Base-by-base conservation (phyloP, 306 rosid genomes). In the Prunus persica region DNA sequence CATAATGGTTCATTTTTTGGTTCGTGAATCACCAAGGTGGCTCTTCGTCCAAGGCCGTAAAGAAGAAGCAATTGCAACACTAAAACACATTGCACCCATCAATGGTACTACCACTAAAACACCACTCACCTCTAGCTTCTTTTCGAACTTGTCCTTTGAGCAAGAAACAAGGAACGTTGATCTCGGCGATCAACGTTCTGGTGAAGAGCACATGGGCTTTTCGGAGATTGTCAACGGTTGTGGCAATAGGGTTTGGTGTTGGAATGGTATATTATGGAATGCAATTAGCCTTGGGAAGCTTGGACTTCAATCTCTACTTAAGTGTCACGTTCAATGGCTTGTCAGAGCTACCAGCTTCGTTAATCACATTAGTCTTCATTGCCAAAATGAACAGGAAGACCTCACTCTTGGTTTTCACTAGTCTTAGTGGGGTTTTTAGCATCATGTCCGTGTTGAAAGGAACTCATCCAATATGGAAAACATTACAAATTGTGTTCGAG, bases 11-110 rank as follows among this genome's bases (percentile, higher is more conserved):
- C 73, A 77, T 8, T 51, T 83, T 16, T 38, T 82, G 1, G 89
- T 86, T 19, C 71, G 14, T 1, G 97, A 91, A 12, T 89, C 97
- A 0, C 94, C 97, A 0, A 80, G 94, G 63, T 89, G 97, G 97
- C 84, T 89, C 6, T 72, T 89, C 5, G 72, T 89, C 4, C 76
- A 19, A 47, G 97, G 94, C 9, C 70, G 81, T 3, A 83, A 72
- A 45, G 91, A 87, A 34, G 90, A 91, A 24, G 94, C 90, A 6
- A 25, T 83, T 0, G 80, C 54, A 5, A 30, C 87, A 0, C 73
- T 87, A 2, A 75, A 58, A 71, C 13, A 49, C 73, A 82, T 87
- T 15, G 49, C 88, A 0, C 73, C 82, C 7, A 4, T 71, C 1
- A 78, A 72, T 30, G 77, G 76, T 3, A 79, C 61, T 43, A 79